phyloP scores from a whole-genome alignment of 495 filamentous ascomycete genomes.

The Wilcoxina mikolae region DNA sequence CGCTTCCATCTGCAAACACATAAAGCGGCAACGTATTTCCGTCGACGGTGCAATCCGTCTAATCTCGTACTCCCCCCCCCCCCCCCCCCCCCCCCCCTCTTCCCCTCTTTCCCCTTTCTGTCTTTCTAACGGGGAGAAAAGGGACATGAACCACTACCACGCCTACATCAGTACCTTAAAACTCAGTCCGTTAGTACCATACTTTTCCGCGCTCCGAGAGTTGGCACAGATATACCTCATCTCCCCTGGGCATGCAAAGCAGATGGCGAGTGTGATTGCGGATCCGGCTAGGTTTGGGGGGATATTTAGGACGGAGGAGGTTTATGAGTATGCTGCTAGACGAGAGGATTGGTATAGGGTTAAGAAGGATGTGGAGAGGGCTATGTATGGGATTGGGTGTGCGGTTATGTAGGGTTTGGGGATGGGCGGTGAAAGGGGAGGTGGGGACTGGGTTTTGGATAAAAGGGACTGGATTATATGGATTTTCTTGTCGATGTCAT shows the following conservation, averaged over 20 bases:
- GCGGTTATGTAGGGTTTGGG: slow-evolving; percentile 66
- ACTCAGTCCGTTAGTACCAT: slow-evolving; percentile 68
- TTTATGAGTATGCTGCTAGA: slow-evolving; percentile 90
- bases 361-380: slow-evolving; percentile 74
- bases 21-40: slow-evolving; percentile 87
- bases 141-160: slow-evolving; percentile 90
- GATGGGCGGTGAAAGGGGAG: too few relatives aligned
- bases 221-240: slow-evolving; percentile 92
- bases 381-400: slow-evolving; percentile 96
- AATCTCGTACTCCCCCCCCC: slow-evolving; percentile 46
- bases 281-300: slow-evolving; percentile 80
- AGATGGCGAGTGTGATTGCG: slow-evolving; percentile 87
- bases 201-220: slow-evolving; percentile 85
- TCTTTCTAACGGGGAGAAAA: slow-evolving; percentile 25
- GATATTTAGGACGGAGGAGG: slow-evolving; percentile 88
- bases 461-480: too few relatives aligned
- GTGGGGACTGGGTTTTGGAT: too few relatives aligned
- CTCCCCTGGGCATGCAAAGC: slow-evolving; percentile 73
- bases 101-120: not conserved
- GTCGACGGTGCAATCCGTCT: slow-evolving; percentile 81
- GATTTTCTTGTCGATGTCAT: too few relatives aligned
- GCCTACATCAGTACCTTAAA: slow-evolving; percentile 64
- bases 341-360: slow-evolving; percentile 90
- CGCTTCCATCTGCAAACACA: slow-evolving; percentile 80
- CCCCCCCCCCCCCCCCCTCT: not conserved